These are phyloP conservation scores for Aphanoascus verrucosus DNA, from an alignment of 2,329 filamentous ascomycete genomes.

Conservation along the genomic window DNA sequence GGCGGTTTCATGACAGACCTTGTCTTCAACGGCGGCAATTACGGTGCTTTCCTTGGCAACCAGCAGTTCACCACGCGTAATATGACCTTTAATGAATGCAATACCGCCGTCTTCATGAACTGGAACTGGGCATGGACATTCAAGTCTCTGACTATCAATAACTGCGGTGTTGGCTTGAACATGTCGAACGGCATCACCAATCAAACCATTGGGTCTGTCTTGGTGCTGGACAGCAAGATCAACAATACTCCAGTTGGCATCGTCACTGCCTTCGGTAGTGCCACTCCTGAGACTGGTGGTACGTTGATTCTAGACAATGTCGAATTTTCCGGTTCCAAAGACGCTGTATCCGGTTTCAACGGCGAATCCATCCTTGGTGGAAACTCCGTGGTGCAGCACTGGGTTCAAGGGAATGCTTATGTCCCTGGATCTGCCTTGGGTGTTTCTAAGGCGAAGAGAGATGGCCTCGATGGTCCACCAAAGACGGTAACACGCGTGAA, in stretches of 20 bases:
- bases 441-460: slow-evolving; percentile 10
- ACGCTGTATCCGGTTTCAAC: slow-evolving; percentile 52
- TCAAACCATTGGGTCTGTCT: slow-evolving; percentile 74
- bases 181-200: slow-evolving; percentile 56
- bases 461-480: background rate
- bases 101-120: slow-evolving; percentile 78
- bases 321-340: slow-evolving; percentile 61
- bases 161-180: slow-evolving; percentile 65
- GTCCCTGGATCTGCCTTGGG: slow-evolving; percentile 20
- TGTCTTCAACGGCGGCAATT: slow-evolving; percentile 69
- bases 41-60: slow-evolving; percentile 69
- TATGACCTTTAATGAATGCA: slow-evolving; percentile 67
- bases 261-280: slow-evolving; percentile 58
- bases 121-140: slow-evolving; percentile 87
- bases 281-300: slow-evolving; percentile 59
- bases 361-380: slow-evolving; percentile 57
- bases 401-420: slow-evolving; percentile 71
- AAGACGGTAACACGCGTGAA: slow-evolving; percentile 13
- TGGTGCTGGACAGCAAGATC: slow-evolving; percentile 72
- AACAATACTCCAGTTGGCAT: slow-evolving; percentile 66
- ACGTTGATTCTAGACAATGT: slow-evolving; percentile 82
- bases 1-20: slow-evolving; percentile 77
- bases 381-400: slow-evolving; percentile 58
- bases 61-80: slow-evolving; percentile 84
- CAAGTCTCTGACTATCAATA: slow-evolving; percentile 63